phyloP scores from a whole-genome alignment of 1,139 yeast genomes.

The Yamadazyma atmosphaerica region DNA sequence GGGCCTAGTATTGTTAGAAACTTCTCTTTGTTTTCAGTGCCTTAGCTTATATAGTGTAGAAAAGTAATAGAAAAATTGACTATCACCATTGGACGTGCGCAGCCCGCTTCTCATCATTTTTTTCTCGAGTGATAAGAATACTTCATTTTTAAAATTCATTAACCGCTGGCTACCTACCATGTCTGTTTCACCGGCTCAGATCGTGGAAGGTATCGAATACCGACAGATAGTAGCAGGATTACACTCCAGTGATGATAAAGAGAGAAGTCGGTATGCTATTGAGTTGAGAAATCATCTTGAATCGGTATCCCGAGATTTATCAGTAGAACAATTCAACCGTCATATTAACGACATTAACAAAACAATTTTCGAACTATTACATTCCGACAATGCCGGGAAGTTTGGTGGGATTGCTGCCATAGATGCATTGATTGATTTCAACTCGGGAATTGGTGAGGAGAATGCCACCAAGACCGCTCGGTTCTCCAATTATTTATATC shows the following conservation, averaged over 20 bases:
- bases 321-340: conserved; percentile 76
- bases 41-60: conserved; percentile 36
- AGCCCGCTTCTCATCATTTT: too few species aligned
- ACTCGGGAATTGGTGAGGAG: conserved; percentile 65
- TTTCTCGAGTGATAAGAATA: conserved; percentile 1
- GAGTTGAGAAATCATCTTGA: conserved; percentile 69
- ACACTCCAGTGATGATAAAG: conserved; percentile 50
- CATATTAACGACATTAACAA: conserved; percentile 87
- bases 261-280: conserved; percentile 57
- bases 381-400: conserved; percentile 67
- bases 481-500: conserved; percentile 82
- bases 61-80: too few species aligned
- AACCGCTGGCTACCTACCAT: too few species aligned
- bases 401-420: conserved; percentile 92
- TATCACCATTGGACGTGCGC: too few species aligned
- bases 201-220: conserved; percentile 52
- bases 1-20: conserved; percentile 98
- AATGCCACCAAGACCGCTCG: conserved; percentile 88
- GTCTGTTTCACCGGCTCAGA: conserved; percentile 34
- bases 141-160: too few species aligned
- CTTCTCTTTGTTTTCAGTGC: conserved; percentile 89
- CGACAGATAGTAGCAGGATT: conserved; percentile 56
- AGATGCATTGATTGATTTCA: conserved; percentile 81
- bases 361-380: conserved; percentile 80
- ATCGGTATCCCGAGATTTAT: conserved; percentile 69